Conservation (phyloP, 108 stramenopile genomes). For the Cyclotella baltica region DNA sequence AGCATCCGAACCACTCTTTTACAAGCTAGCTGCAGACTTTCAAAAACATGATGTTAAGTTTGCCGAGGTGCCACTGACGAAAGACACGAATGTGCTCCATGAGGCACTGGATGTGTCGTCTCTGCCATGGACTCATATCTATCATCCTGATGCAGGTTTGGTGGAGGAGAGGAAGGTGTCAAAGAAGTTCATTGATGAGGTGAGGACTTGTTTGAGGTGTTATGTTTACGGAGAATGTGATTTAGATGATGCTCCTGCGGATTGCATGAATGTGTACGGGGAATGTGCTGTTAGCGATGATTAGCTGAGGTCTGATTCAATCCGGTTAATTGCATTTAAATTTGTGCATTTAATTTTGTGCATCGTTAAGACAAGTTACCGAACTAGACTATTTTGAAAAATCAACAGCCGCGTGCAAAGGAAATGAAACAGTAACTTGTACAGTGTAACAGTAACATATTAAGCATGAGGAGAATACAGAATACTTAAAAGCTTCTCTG, state of each 20-base stretch:
- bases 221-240: slow-evolving; percentile 34
- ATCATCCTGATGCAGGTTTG: slow-evolving; percentile 59
- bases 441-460: too few species aligned
- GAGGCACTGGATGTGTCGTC: slow-evolving; percentile 60
- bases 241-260: slow-evolving; percentile 26
- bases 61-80: slow-evolving; percentile 62
- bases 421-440: too few species aligned
- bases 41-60: slow-evolving; percentile 50
- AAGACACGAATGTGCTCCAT: slow-evolving; percentile 57
- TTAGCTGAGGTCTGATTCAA: too few species aligned
- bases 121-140: slow-evolving; percentile 64
- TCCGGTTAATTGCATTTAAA: too few species aligned
- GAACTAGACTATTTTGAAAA: too few species aligned
- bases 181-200: slow-evolving; percentile 40
- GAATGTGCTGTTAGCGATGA: slow-evolving; percentile 22
- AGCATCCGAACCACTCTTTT: slow-evolving; percentile 29
- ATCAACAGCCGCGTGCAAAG: too few species aligned
- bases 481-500: too few species aligned
- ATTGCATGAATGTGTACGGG: slow-evolving; percentile 20
- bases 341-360: too few species aligned
- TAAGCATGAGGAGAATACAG: too few species aligned
- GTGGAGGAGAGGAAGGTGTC: slow-evolving; percentile 59
- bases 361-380: too few species aligned
- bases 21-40: slow-evolving; percentile 8
- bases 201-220: slow-evolving; percentile 4